phyloP scores from a whole-genome alignment of 1,284 basidiomycete genomes.

The Austroboletus niveus region DNA sequence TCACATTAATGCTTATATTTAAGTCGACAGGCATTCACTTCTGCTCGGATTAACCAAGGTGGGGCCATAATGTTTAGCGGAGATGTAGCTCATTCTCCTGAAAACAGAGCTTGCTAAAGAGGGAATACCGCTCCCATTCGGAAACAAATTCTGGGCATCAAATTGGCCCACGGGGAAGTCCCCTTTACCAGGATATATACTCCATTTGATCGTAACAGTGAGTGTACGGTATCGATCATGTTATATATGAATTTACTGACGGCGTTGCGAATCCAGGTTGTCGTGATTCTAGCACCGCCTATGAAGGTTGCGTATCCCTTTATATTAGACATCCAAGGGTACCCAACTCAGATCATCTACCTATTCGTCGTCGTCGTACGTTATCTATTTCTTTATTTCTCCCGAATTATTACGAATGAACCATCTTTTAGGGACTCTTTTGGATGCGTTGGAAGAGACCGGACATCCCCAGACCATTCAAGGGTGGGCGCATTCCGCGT shows the following conservation, averaged over 20 bases:
- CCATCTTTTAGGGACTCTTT: constrained; percentile 47
- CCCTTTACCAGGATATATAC: constrained; percentile 39
- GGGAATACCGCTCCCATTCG: constrained; percentile 39
- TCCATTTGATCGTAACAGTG: constrained; percentile 36
- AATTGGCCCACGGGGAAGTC: constrained; percentile 40
- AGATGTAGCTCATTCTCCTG: background rate
- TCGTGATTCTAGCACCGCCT: constrained; percentile 50
- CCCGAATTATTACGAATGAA: too few relatives aligned
- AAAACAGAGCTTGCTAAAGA: constrained; percentile 42
- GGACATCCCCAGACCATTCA: constrained; percentile 52
- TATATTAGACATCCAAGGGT: constrained; percentile 57
- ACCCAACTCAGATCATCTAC: constrained; percentile 56
- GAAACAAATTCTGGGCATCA: constrained; percentile 39
- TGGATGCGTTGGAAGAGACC: constrained; percentile 54
- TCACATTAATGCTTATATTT: background rate
- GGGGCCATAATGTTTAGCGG: background rate
- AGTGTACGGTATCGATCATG: background rate
- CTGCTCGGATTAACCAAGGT: constrained; percentile 48
- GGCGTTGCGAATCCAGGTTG: constrained; percentile 31
- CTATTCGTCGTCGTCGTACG: constrained; percentile 51
- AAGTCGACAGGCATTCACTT: constrained; percentile 40
- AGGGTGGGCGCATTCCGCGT: constrained; percentile 33
- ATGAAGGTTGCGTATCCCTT: constrained; percentile 47
- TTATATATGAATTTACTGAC: background rate
- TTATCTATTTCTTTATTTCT: background rate